Conservation (phyloP, 1,139 yeast genomes). For the Debaryomyces psychrophilus region DNA sequence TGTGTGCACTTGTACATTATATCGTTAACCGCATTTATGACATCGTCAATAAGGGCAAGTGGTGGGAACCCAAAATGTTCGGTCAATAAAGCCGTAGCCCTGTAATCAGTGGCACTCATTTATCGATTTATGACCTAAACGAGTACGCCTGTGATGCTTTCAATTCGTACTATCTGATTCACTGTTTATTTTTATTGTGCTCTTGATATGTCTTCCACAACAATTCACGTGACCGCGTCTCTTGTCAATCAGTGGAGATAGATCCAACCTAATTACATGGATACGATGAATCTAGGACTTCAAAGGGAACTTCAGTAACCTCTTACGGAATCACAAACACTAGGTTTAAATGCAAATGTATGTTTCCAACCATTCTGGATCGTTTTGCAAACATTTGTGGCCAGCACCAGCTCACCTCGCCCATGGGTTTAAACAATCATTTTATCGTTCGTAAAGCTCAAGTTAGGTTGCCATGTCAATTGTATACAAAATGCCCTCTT, state of each 20-base stretch:
- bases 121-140: not conserved
- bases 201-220: not conserved
- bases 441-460: too few species aligned
- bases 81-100: constrained; percentile 64
- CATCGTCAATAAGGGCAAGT: constrained; percentile 82
- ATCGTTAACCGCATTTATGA: constrained; percentile 85
- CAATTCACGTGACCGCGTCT: constrained; percentile 1
- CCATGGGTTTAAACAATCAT: too few species aligned
- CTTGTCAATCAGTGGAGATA: not conserved
- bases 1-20: constrained; percentile 81
- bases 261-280: not conserved
- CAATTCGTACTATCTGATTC: not conserved
- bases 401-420: too few species aligned
- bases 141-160: not conserved
- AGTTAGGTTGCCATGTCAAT: too few species aligned
- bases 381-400: too few species aligned
- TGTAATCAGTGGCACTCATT: constrained; percentile 34
- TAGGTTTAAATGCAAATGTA: too few species aligned
- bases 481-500: not conserved
- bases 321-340: too few species aligned
- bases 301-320: too few species aligned
- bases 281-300: too few species aligned
- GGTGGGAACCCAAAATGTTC: constrained; percentile 91
- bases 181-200: constrained; percentile 8
- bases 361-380: too few species aligned